Evolutionary conservation across 164 flowering plant species (phyloP), one percentile per base, ranked within the genome.

Genomic region (Tetracentron sinense): DNA sequence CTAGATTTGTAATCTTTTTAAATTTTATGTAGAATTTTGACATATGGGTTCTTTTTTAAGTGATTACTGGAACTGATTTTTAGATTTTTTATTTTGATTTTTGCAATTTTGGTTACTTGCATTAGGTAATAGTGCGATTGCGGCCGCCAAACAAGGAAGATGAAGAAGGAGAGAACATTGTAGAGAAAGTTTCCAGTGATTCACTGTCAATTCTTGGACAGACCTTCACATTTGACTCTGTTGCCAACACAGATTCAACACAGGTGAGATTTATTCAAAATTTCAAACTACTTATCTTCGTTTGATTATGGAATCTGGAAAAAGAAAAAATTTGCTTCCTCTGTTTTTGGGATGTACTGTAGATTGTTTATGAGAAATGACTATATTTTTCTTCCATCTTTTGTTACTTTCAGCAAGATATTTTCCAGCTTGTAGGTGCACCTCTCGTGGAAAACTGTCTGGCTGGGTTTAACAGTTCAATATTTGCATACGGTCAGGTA

Each of bases 401-500:
- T n/a, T n/a, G n/a, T n/a, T n/a, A n/a, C n/a, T n/a, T n/a, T n/a
- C n/a, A 94, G 96, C 31, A 72, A 64, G 94, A 94, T 54, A 84
- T 94, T 27, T 94, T 86, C 70, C 76, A 89, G 81, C 86, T 86
- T 27, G 88, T 94, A 1, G 99, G 99, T 48, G 81, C 78, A 20
- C 95, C 99, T 48, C 81, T 94, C 15, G 93, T 94, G 22, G 97
- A 94, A 73, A 89, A 94, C 62, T 91, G 99, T 64, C 71, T 94
- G 58, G 82, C 96, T 56, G 99, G 99, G 38, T 94, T 94, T 68
- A 94, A 94, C 73, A 91, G 99, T 71, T 89, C 99, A 7, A 91
- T 94, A 27, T 94, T 94, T 78, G 97, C 99, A 31, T 94, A 94
- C 73, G 99, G 99, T 25, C 99, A 94, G 96, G 98, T 93, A 73